These are phyloP conservation scores for Megacollybia marginata DNA, from an alignment of 768 basidiomycete species.

Conservation along the genomic window DNA sequence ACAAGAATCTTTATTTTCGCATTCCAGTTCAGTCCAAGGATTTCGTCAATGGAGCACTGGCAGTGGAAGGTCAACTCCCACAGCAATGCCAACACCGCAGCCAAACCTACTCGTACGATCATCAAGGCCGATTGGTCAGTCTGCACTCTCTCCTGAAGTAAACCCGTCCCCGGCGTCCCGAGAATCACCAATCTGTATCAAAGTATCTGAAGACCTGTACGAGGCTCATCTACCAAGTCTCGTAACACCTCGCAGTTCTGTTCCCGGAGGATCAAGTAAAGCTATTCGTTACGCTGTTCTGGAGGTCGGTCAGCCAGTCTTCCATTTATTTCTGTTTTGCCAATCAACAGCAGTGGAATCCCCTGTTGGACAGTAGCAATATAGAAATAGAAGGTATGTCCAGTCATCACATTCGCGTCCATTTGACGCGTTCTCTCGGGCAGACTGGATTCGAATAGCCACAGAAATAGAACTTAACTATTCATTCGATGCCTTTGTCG, in stretches of 20 bases:
- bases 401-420: neutral
- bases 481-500: constrained; percentile 83
- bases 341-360: constrained; percentile 58
- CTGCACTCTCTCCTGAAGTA: constrained; percentile 26
- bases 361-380: constrained; percentile 83
- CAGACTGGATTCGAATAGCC: constrained; percentile 88
- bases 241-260: constrained; percentile 67
- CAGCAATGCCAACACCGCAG: constrained; percentile 18
- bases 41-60: constrained; percentile 68
- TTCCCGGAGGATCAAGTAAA: constrained; percentile 55
- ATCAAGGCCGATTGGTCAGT: constrained; percentile 53
- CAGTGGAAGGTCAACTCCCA: constrained; percentile 52
- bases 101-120: constrained; percentile 58
- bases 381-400: constrained; percentile 67
- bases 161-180: no score
- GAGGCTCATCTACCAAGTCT: constrained; percentile 70
- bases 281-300: constrained; percentile 81
- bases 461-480: constrained; percentile 94
- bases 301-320: constrained; percentile 44
- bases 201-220: constrained; percentile 56
- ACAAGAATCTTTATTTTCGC: constrained; percentile 56
- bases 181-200: constrained; percentile 33
- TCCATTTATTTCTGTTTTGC: neutral
- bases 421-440: neutral
- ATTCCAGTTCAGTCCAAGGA: constrained; percentile 70